These are phyloP conservation scores for Hydrangea macrophylla DNA, from an alignment of 148 eudicot species.

Conservation along the genomic window DNA sequence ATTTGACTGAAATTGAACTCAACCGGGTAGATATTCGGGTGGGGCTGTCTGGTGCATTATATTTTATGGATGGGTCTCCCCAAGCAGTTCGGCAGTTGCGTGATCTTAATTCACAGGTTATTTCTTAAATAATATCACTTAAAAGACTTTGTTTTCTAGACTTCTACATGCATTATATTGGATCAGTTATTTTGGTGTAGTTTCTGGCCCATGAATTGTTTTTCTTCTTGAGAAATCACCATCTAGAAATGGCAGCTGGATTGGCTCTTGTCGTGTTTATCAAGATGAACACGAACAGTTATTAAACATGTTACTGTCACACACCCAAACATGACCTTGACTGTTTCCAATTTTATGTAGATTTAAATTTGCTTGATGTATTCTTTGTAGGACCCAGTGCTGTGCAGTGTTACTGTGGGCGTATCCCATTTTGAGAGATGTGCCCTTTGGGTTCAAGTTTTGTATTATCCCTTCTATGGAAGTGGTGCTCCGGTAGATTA, in stretches of 20 bases:
- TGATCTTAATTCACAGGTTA: slow-evolving; percentile 86
- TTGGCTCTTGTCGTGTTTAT: not conserved
- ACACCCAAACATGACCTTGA: not conserved
- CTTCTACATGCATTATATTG: not conserved
- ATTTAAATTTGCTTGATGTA: slow-evolving; percentile 2
- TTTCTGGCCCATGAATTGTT: not conserved
- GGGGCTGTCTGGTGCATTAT: slow-evolving; percentile 78
- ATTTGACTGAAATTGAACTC: slow-evolving; percentile 87
- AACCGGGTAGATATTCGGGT: slow-evolving; percentile 84
- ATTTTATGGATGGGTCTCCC: slow-evolving; percentile 95
- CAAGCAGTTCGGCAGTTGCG: slow-evolving; percentile 96
- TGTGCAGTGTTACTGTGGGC: slow-evolving; percentile 88
- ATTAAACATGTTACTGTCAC: no score
- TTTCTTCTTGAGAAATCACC: not conserved
- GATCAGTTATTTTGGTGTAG: not conserved
- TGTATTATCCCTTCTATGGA: slow-evolving; percentile 84
- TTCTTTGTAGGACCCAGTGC: slow-evolving; percentile 74
- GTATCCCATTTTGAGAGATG: slow-evolving; percentile 93
- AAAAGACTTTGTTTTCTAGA: not conserved
- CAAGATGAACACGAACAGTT: no score
- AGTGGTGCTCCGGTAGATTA: slow-evolving; percentile 44
- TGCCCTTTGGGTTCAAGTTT: slow-evolving; percentile 92
- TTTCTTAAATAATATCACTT: slow-evolving; percentile 8
- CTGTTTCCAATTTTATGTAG: not conserved
- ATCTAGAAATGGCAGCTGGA: not conserved